phyloP scores from a whole-genome alignment of 257 asterid genomes.

The Solanum ossicruentum region DNA sequence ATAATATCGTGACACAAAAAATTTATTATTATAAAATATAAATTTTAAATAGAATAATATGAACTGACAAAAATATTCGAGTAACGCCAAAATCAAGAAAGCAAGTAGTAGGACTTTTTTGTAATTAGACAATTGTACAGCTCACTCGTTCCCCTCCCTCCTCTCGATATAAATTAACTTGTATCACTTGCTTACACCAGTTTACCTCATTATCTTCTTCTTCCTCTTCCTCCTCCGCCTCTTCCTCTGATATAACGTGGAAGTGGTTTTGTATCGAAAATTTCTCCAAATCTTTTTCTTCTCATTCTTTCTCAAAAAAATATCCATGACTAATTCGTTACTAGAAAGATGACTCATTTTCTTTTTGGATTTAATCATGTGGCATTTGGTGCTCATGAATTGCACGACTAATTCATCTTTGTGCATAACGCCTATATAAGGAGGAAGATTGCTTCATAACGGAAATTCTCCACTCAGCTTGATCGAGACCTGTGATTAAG shows the following conservation, averaged over 20 bases:
- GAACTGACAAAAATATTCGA: not conserved
- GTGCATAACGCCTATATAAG: not conserved
- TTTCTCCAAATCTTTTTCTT: not conserved
- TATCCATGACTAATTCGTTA: constrained; percentile 16
- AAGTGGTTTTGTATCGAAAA: not conserved
- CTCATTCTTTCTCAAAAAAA: constrained; percentile 12
- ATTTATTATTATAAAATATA: not conserved
- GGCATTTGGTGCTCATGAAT: not conserved
- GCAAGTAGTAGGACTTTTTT: constrained; percentile 30
- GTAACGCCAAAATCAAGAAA: not conserved
- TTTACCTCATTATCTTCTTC: too few species aligned
- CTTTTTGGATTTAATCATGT: not conserved
- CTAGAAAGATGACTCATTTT: not conserved
- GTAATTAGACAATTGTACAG: not conserved
- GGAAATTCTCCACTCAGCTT: not conserved
- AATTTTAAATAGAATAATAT: not conserved
- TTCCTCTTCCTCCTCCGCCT: not conserved
- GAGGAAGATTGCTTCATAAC: not conserved
- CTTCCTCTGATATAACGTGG: not conserved
- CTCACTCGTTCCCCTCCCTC: not conserved
- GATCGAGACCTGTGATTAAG: not conserved
- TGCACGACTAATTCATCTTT: not conserved
- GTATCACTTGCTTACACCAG: not conserved
- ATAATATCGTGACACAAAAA: not conserved
- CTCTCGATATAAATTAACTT: not conserved